Evolutionary conservation across 352 stramenopile species (phyloP), one percentile per base, ranked within the genome.

Genomic region (Pythium chondricola): DNA sequence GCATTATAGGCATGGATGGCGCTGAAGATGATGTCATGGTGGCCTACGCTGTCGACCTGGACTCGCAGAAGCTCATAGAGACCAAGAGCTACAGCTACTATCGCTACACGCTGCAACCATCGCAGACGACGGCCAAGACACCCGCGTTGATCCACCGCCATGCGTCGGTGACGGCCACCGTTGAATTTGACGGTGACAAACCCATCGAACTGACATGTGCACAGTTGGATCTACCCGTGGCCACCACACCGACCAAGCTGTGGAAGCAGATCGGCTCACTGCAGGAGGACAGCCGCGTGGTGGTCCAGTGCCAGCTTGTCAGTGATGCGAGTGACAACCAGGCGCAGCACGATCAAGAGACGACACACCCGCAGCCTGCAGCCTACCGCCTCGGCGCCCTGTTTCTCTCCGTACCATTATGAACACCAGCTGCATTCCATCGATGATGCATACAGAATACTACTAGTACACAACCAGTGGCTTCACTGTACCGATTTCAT

Each of bases 191-290:
- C 14, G 45, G 41, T 17, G 40, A 21, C 3, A 40, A 42, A 9
- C 13, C 21, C 0, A 13, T 87, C 21, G 58, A 35, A 16, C 39
- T 88, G 24, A 35, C 37, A 6, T 78, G 70, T 52, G 48, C 65
- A 0, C 60, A 77, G 21, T 52, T 88, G 6, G 41, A 75, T 10
- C 62, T 88, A 0, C 54, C 6, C 13, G 8, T 11, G 36, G 21
- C 22, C 29, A 32, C n/a, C 2, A 43, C 37, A 7, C 32, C 37
- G 13, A 46, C 55, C 8, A 87, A 85, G 56, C 11, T 83, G 6
- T 90, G 79, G 79, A 87, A 73, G 49, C 79, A 88, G 48, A 72
- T 90, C 21, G 76, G 79, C 16, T 87, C 74, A 25, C 52, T 90
- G 5, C 63, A 87, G 29, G 71, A 89, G 32, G 58, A 58, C 17